Conservation (phyloP, 805 yeast species). For the Saccharomyces jurei region DNA sequence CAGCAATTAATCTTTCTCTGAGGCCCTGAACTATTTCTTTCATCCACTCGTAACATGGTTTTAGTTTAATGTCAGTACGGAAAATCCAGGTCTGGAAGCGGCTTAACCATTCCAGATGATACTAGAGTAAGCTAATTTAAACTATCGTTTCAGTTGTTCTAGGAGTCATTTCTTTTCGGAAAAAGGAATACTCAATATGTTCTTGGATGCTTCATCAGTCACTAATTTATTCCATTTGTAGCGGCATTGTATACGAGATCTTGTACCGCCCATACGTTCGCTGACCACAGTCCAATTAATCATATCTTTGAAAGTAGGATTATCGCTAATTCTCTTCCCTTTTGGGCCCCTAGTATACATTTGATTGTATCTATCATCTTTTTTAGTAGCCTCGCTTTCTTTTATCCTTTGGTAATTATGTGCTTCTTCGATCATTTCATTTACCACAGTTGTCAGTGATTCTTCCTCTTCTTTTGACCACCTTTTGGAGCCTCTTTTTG, state of each 20-base stretch:
- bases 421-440: slow-evolving; percentile 37
- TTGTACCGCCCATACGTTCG: slow-evolving; percentile 79
- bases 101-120: slow-evolving; percentile 53
- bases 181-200: slow-evolving; percentile 37
- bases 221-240: slow-evolving; percentile 87
- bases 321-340: slow-evolving; percentile 16
- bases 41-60: slow-evolving; percentile 54
- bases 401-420: slow-evolving; percentile 12
- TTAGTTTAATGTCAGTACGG: slow-evolving; percentile 59
- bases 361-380: slow-evolving; percentile 11
- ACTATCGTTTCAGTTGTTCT: slow-evolving; percentile 38
- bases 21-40: slow-evolving; percentile 43
- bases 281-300: slow-evolving; percentile 90
- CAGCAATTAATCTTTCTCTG: slow-evolving; percentile 33
- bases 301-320: slow-evolving; percentile 31
- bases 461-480: slow-evolving; percentile 75
- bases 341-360: slow-evolving; percentile 9
- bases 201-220: slow-evolving; percentile 45
- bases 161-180: slow-evolving; percentile 46
- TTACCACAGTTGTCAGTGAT: slow-evolving; percentile 46
- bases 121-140: slow-evolving; percentile 35
- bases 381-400: slow-evolving; percentile 9
- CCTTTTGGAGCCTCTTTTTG: slow-evolving; percentile 61
- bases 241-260: slow-evolving; percentile 90
- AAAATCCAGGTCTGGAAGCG: slow-evolving; percentile 34